phyloP scores from a whole-genome alignment of 768 basidiomycete species.

The Lentinula aciculospora region DNA sequence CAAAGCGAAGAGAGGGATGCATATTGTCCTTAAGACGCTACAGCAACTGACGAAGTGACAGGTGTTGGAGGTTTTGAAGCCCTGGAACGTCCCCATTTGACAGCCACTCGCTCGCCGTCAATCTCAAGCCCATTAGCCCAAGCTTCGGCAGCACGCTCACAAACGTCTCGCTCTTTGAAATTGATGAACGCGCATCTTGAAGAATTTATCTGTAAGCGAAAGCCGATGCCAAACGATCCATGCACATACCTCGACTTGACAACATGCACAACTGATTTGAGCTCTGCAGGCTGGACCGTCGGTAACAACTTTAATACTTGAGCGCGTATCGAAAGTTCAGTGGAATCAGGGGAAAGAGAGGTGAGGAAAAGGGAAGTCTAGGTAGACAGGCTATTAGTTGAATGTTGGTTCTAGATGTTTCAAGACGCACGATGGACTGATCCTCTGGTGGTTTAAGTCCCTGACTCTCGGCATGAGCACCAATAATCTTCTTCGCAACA shows the following conservation, averaged over 20 bases:
- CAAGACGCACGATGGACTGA: constrained; percentile 62
- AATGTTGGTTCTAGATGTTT: background rate
- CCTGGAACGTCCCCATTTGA: constrained; percentile 89
- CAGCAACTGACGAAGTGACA: constrained; percentile 12
- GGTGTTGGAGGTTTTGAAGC: constrained; percentile 27
- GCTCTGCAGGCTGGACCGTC: constrained; percentile 50
- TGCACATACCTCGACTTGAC: constrained; percentile 61
- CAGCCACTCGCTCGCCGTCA: constrained; percentile 62
- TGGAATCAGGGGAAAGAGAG: constrained; percentile 62
- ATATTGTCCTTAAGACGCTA: constrained; percentile 1
- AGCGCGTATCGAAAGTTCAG: constrained; percentile 72
- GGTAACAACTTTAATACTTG: constrained; percentile 65
- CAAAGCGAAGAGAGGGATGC: background rate
- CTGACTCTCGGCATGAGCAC: constrained; percentile 69
- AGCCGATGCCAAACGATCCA: background rate
- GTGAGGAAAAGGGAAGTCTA: constrained; percentile 87
- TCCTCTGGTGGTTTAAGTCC: constrained; percentile 92
- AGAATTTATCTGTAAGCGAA: constrained; percentile 1
- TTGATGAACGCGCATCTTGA: constrained; percentile 91
- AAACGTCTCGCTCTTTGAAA: constrained; percentile 76
- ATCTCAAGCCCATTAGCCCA: constrained; percentile 92
- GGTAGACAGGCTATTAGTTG: background rate
- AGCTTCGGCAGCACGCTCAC: constrained; percentile 83
- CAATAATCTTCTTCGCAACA: constrained; percentile 87
- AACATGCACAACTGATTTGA: constrained; percentile 85